Base-by-base conservation (phyloP, 2,329 filamentous ascomycete species). In the Cercospora zeina region DNA sequence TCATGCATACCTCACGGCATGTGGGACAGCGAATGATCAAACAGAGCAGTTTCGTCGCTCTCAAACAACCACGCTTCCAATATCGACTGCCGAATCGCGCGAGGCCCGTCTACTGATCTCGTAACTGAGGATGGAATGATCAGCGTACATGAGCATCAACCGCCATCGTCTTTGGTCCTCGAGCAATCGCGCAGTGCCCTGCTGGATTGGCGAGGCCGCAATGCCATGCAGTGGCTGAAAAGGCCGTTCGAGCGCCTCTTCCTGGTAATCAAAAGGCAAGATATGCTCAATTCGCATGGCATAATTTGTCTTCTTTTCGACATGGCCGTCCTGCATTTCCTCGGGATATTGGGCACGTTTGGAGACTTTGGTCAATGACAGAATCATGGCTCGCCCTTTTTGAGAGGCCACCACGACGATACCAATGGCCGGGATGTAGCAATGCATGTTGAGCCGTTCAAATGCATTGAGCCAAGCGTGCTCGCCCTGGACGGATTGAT, bases 51-150 rank as follows among this genome's bases (percentile, higher is more conserved):
- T 1, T 1, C 24, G 16, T 27, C 42, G n/a, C 50, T 36, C 16
- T 67, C 54, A 68, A 1, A 70, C 62, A 4, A 67, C 53, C 11
- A 70, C 60, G 33, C 51, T 61, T 49, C 60, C 55, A 56, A 64
- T 34, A 49, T 63, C 64, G n/a, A 68, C 61, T 13, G 39, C 68
- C 21, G 64, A 61, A 47, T 67, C 63, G 31, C 54, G 19, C n/a
- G 27, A 57, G 19, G 61, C 65, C 31, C 57, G 58, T 58, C 72
- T 76, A 21, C 70, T 68, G n/a, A 91, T 74, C 73, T 90, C 87
- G 76, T 91, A 93, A 62, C 83, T 87, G 66, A 91, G 71, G 30
- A 93, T 82, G 1, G 84, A 83, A 69, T 90, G 86, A 74, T 91
- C 86, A 62, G 82, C 82, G 72, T 88, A 93, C 72, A 90, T 86